These are phyloP conservation scores for Passiflora organensis DNA, from an alignment of 345 rosid genomes.

Conservation along the genomic window DNA sequence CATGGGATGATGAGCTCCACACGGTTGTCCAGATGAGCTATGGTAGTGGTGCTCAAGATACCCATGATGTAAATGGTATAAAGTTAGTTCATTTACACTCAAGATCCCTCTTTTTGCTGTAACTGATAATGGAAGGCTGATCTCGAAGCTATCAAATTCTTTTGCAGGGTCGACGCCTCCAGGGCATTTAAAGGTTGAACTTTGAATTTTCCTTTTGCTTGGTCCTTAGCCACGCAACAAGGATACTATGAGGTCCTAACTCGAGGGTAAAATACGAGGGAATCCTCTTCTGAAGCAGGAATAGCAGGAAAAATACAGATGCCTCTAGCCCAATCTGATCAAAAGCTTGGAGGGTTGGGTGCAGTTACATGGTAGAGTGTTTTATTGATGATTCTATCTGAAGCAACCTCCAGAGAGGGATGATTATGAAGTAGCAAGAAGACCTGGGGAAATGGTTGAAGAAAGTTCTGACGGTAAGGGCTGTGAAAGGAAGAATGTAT, in stretches of 20 bases:
- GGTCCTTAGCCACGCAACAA: background rate
- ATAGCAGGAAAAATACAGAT: constrained; percentile 5
- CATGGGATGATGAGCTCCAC: constrained; percentile 88
- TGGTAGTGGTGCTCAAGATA: constrained; percentile 44
- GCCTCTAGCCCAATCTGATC: constrained; percentile 3
- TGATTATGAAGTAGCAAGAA: background rate
- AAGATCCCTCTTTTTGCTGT: background rate
- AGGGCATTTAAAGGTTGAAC: constrained; percentile 49
- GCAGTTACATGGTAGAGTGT: background rate
- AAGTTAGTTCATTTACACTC: background rate
- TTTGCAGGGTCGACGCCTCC: constrained; percentile 39
- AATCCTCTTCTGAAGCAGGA: background rate
- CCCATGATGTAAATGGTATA: constrained; percentile 52
- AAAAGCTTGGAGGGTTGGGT: constrained; percentile 6
- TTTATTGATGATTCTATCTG: background rate
- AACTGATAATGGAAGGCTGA: background rate
- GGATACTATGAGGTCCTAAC: no score
- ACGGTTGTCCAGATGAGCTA: constrained; percentile 75
- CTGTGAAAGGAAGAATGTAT: constrained; percentile 25
- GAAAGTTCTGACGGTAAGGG: background rate
- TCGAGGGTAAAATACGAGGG: background rate
- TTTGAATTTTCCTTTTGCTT: constrained; percentile 22
- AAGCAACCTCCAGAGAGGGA: constrained; percentile 10
- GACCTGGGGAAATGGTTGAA: no score
- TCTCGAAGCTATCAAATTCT: background rate